Percentiles rank a stretch among this genome's conserved stretches.
These are phyloP conservation scores for Helotiales sp. DNA, from an alignment of 2,329 filamentous ascomycete species.

Conservation along the genomic window DNA sequence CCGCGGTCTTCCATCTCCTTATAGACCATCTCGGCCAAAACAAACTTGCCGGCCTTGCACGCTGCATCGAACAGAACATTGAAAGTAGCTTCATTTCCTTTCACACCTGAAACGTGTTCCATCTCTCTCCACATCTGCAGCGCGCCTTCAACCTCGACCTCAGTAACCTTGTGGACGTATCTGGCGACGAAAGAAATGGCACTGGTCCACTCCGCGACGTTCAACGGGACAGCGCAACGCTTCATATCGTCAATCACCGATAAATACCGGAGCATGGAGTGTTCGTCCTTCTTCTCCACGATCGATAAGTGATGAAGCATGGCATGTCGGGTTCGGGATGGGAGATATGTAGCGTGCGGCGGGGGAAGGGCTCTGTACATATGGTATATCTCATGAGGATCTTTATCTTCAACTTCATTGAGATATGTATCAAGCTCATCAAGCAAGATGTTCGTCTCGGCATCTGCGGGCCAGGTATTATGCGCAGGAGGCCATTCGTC, in stretches of 20 bases:
- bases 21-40: constrained; percentile 82
- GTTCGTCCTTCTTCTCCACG: constrained; percentile 44
- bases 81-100: constrained; percentile 80
- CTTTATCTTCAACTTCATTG: constrained; percentile 21
- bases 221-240: constrained; percentile 70
- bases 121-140: constrained; percentile 87
- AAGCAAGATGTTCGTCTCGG: constrained; percentile 37
- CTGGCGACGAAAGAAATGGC: constrained; percentile 80
- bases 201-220: constrained; percentile 76
- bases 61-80: constrained; percentile 92
- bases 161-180: constrained; percentile 64
- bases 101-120: constrained; percentile 72
- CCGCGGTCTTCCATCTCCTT: constrained; percentile 77
- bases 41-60: constrained; percentile 82
- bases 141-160: constrained; percentile 67
- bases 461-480: constrained; percentile 39
- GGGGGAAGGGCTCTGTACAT: constrained; percentile 45
- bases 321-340: constrained; percentile 36
- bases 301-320: constrained; percentile 41
- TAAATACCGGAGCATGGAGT: constrained; percentile 80
- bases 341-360: constrained; percentile 42
- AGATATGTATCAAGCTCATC: constrained; percentile 34
- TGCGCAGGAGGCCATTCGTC: constrained; percentile 48
- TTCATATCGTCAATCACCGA: constrained; percentile 84
- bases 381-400: constrained; percentile 41